Evolutionary conservation across 2,329 filamentous ascomycete genomes (phyloP), one percentile per base, ranked within the genome.

Genomic region (Pestalotiopsis sp.): DNA sequence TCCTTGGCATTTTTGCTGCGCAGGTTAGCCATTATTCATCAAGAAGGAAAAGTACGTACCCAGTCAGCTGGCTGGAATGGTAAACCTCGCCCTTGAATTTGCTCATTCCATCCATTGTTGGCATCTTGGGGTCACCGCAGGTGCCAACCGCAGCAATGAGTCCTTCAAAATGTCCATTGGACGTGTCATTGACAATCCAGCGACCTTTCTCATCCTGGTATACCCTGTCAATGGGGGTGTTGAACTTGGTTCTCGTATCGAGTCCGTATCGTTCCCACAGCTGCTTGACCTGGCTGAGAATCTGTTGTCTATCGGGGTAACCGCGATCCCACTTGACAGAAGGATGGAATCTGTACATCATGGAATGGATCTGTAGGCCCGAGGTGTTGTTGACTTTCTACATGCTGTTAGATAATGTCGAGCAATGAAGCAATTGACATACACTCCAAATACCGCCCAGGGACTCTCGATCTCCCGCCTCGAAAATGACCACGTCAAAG

Each of bases 261-360:
- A 97, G 85, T 1, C 88, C 87, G 75, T 97, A 97, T 3, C 86
- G 85, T 73, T 93, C 86, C 93, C 93, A 97, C 0, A 97, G 82
- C 69, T 90, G 80, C 20, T 85, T 85, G 12, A 96, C 90, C 76
- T 95, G 90, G 27, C 86, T 85, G 58, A 95, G 84, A 69, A 97
- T 96, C 78, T 95, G 89, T 71, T 91, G 82, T 64, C 92, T 90
- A 70, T 91, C 86, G 0, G 94, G 94, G 75, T 97, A 97, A n/a
- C 92, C 92, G 38, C 85, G 83, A 41, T 87, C 83, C 90, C 92
- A 97, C 70, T 87, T 85, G 1, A 97, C 88, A 0, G 91, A 92
- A 0, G 94, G 94, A 73, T 95, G 92, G 77, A 97, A 97, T 25
- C 93, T 88, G 79, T 95, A 97, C 93, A 96, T 96, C 68, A 95